A percentile compares a stretch with the other conserved stretches of the same genome.
Evolutionary conservation across 768 basidiomycete species (phyloP).

Genomic region (Hortiboletus campestris): DNA sequence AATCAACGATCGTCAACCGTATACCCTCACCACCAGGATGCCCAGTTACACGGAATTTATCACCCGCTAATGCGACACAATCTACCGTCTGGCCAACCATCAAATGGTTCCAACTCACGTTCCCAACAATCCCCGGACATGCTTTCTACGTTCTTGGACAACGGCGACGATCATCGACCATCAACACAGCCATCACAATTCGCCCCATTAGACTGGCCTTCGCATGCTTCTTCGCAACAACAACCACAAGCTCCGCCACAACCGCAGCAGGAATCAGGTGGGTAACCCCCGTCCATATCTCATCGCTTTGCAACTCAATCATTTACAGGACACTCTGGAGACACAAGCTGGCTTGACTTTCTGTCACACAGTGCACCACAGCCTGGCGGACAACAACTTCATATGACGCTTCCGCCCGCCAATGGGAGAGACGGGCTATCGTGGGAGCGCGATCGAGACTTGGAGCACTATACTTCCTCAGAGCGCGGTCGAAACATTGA

Average conservation of each 20-base stretch:
- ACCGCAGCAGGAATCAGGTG: constrained; percentile 28
- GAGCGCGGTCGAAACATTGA: constrained; percentile 25
- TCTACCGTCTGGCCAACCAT: constrained; percentile 17
- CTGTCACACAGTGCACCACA: constrained; percentile 29
- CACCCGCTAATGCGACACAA: constrained; percentile 32
- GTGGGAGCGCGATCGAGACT: constrained; percentile 32
- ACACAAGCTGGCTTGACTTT: constrained; percentile 35
- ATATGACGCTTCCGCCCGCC: constrained; percentile 29
- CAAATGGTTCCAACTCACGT: constrained; percentile 17
- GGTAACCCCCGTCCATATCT: neutral
- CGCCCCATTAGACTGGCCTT: constrained; percentile 33
- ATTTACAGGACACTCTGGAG: constrained; percentile 25
- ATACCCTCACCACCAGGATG: constrained; percentile 31
- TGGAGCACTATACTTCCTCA: constrained; percentile 30
- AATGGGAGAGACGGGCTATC: constrained; percentile 28
- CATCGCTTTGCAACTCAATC: neutral
- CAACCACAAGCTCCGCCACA: constrained; percentile 17
- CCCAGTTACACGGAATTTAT: constrained; percentile 32
- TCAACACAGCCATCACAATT: constrained; percentile 26
- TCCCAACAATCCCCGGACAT: constrained; percentile 27
- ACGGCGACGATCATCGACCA: constrained; percentile 27
- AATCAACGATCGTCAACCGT: constrained; percentile 22
- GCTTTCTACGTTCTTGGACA: constrained; percentile 32
- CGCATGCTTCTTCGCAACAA: constrained; percentile 28
- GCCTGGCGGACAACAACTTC: constrained; percentile 23